Evolutionary conservation across 257 asterid genomes (phyloP), one percentile per base, ranked within the genome.

Genomic region (Euphrasia confusa): DNA sequence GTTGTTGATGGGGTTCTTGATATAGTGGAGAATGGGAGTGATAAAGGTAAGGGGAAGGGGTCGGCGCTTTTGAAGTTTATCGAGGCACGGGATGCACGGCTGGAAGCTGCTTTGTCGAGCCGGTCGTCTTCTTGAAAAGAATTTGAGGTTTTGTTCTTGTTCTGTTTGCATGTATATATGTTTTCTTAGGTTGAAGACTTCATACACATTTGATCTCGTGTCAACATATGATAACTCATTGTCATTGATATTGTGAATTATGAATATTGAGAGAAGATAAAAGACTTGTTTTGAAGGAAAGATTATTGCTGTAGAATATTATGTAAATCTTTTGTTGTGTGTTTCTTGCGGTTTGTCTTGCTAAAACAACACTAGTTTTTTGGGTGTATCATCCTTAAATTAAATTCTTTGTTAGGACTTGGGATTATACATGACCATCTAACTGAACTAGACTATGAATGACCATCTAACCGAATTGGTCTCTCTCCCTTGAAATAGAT

Each of bases 1-100:
- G 96, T 77, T 30, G 63, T 84, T 12, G 95, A 83, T 40, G 98
- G 97, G 61, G 76, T 92, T 60, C n/a, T 68, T 42, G 97, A 92
- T 61, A 84, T 92, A 10, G 77, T 72, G 40, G 86, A 83, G 58
- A 78, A 80, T 50, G 98, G 95, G 14, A 80, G 75, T 47, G 95
- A 84, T 4, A 92, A 88, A 64, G 98, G 95, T 66, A 84, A 74
- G 87, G 54, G 54, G 21, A 88, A 88, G 71, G 95, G 86, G 0
- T 10, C 60, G 42, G 89, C 64, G 14, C 81, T 92, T 68, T 64
- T 88, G 73, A 80, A 79, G 67, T 60, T 77, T 27, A 73, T 92
- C 49, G 87, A 80, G 55, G 80, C 69, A 11, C 27, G 71, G 50
- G 52, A 4, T 55, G 42, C 42, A 8, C 42, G 42, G 42, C 30